Evolutionary conservation across 352 stramenopile species (phyloP), one percentile per base, ranked within the genome.

Genomic region (Phytophthora hibernalis): DNA sequence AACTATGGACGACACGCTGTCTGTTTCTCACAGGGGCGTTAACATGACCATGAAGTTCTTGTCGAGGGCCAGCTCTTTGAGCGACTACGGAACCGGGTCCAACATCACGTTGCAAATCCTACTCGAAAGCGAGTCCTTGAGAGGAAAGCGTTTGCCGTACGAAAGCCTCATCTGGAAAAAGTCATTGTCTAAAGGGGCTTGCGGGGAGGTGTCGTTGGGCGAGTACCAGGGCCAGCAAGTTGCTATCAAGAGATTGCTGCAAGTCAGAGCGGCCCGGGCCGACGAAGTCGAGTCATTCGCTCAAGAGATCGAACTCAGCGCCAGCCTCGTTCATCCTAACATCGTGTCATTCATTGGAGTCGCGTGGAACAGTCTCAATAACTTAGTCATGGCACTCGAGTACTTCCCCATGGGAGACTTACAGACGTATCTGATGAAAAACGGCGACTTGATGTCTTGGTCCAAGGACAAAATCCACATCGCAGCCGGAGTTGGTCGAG

Each of bases 121-220:
- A 16, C 65, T 65, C 2, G n/a, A 26, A 7, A 68, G 65, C 31
- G 56, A 61, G 20, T 62, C 54, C 11, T 26, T 69, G 9, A 18
- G 13, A 0, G 54, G 58, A 2, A 76, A 71, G 47, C 65, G 70
- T 1, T 8, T 77, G n/a, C 54, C 68, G 13, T 68, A 66, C 43
- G 68, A 79, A 12, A 62, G 47, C 31, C 45, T 70, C 21, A 18
- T 4, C 3, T 79, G 87, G 24, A 43, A 79, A 26, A 54, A 49
- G 15, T 31, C 72, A 15, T 24, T 90, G 3, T 69, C 74, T 0
- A 79, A 80, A 8, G 82, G 79, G 7, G 77, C 79, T 8, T 83
- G 69, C 28, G 82, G 82, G 12, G 82, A 90, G 42, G 78, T 90
- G 3, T 89, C 73, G 77, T 20, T 74, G 6, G 76, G 70, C 3